A percentile compares a stretch with the other conserved stretches of the same genome.
Conservation (phyloP, 495 filamentous ascomycete genomes). For the Astrothelium macrocarpum region DNA sequence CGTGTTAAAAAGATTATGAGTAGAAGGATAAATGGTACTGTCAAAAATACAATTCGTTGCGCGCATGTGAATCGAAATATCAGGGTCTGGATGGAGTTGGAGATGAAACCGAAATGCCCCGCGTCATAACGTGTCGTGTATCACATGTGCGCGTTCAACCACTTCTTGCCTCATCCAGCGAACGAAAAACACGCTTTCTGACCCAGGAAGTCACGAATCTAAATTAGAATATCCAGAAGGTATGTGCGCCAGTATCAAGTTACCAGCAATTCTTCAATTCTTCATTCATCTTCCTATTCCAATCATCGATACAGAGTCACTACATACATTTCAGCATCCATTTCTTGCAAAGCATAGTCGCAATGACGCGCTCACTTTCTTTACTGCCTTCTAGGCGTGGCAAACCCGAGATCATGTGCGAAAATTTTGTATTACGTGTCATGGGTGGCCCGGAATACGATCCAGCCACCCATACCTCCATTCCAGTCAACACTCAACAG, state of each 20-base stretch:
- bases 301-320: background rate
- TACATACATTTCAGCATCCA: background rate
- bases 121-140: background rate
- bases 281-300: background rate
- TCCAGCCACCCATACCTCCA: slow-evolving; percentile 48
- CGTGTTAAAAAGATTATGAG: slow-evolving; percentile 74
- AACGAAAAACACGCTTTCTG: background rate
- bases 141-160: background rate
- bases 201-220: background rate
- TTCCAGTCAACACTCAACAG: slow-evolving; percentile 60
- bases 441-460: slow-evolving; percentile 70
- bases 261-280: background rate
- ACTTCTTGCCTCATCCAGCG: background rate
- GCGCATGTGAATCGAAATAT: too few relatives aligned
- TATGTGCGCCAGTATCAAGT: background rate
- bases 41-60: background rate
- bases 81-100: background rate
- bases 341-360: background rate
- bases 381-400: background rate
- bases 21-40: background rate
- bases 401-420: slow-evolving; percentile 22
- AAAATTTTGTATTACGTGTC: slow-evolving; percentile 58
- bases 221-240: background rate
- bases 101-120: background rate
- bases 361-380: background rate